These are phyloP conservation scores for Pseudopithomyces maydicus DNA, from an alignment of 2,329 filamentous ascomycete species.

Conservation along the genomic window DNA sequence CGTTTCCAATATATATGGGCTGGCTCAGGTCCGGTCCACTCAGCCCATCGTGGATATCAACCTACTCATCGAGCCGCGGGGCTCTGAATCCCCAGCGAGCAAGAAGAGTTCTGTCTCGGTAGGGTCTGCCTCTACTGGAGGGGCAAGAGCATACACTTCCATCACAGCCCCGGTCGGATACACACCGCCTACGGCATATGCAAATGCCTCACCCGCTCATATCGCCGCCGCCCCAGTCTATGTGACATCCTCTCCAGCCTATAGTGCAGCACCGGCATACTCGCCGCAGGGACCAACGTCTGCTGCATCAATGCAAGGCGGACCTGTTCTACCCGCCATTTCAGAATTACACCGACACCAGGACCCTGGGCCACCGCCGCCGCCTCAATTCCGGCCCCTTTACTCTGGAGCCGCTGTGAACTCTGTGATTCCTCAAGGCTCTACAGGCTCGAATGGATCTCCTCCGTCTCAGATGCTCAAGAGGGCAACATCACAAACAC, in stretches of 20 bases:
- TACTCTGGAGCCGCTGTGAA: slow-evolving; percentile 48
- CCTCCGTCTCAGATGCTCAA: slow-evolving; percentile 42
- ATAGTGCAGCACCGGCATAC: slow-evolving; percentile 35
- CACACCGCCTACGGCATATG: slow-evolving; percentile 41
- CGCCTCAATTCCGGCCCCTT: slow-evolving; percentile 45
- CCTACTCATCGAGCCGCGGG: slow-evolving; percentile 77
- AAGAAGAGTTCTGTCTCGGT: slow-evolving; percentile 50
- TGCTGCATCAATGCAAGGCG: slow-evolving; percentile 39
- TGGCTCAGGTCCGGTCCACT: slow-evolving; percentile 49
- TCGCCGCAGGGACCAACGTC: slow-evolving; percentile 31
- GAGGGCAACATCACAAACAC: slow-evolving; percentile 44
- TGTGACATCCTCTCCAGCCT: slow-evolving; percentile 30
- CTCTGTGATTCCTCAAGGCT: slow-evolving; percentile 24
- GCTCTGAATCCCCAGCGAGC: slow-evolving; percentile 68
- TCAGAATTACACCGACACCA: slow-evolving; percentile 44
- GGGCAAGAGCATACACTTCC: slow-evolving; percentile 42
- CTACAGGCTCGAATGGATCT: slow-evolving; percentile 34
- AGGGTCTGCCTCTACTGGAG: slow-evolving; percentile 48
- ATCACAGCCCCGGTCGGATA: slow-evolving; percentile 41
- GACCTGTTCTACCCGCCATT: slow-evolving; percentile 45
- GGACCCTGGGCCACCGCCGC: slow-evolving; percentile 41
- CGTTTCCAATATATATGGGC: slow-evolving; percentile 41
- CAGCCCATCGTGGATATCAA: slow-evolving; percentile 93
- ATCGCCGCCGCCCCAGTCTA: slow-evolving; percentile 37
- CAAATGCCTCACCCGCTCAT: slow-evolving; percentile 35